phyloP scores from a whole-genome alignment of 768 basidiomycete species.

The Glaciozyma antarctica region DNA sequence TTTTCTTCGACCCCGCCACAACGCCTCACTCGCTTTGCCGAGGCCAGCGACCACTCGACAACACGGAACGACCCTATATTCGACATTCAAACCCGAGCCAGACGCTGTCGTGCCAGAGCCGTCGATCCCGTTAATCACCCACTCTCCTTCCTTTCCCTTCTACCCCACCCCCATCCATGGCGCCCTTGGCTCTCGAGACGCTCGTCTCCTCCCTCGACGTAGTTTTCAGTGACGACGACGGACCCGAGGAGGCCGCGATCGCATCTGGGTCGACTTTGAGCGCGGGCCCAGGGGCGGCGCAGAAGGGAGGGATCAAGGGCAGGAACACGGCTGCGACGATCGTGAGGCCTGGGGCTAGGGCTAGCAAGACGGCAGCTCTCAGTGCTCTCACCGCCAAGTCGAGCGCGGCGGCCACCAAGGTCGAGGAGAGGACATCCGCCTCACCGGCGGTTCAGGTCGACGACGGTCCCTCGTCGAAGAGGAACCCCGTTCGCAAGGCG shows the following conservation, averaged over 20 bases:
- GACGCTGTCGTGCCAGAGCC: neutral
- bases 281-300: neutral
- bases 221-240: slow-evolving; percentile 16
- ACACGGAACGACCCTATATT: neutral
- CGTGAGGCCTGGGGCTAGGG: slow-evolving; percentile 11
- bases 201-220: slow-evolving; percentile 18
- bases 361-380: slow-evolving; percentile 7
- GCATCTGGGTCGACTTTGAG: neutral
- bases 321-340: slow-evolving; percentile 2
- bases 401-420: neutral
- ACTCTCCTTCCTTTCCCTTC: neutral
- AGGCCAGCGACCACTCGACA: neutral
- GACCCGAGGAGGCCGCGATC: neutral
- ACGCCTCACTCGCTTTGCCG: neutral
- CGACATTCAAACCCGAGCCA: neutral
- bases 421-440: neutral
- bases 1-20: neutral
- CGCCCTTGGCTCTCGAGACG: neutral
- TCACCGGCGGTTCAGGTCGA: neutral
- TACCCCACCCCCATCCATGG: neutral
- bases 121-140: neutral
- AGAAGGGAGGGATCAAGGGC: neutral
- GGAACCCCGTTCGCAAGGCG: slow-evolving; percentile 14
- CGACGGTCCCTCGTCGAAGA: slow-evolving; percentile 13
- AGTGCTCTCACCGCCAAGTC: neutral